phyloP scores from a whole-genome alignment of 768 basidiomycete species.

The Postia placenta region DNA sequence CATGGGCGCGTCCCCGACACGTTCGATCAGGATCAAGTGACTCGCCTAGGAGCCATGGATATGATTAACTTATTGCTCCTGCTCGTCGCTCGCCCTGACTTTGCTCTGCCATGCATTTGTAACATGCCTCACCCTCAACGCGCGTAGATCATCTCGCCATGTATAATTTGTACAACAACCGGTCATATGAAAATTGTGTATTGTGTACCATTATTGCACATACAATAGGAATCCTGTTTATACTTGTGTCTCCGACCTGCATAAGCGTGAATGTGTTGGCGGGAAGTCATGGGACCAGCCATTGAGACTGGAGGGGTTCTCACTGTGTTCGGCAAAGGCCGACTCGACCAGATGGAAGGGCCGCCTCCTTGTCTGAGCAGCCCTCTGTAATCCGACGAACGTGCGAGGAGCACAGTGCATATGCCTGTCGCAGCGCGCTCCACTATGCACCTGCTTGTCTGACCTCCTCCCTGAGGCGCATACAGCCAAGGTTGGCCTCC shows the following conservation, averaged over 20 bases:
- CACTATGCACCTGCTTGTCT: background rate
- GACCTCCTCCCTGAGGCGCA: conserved; percentile 3
- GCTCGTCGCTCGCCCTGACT: background rate
- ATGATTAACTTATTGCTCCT: background rate
- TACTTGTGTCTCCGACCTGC: too few relatives aligned
- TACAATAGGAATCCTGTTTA: too few relatives aligned
- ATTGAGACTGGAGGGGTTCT: too few relatives aligned
- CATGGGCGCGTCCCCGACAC: conserved; percentile 26
- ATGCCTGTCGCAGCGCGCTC: background rate
- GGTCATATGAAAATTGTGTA: background rate
- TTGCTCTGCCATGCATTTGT: conserved; percentile 14
- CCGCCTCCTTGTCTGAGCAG: background rate
- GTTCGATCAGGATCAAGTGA: conserved; percentile 41
- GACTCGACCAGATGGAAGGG: background rate
- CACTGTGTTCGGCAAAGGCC: background rate
- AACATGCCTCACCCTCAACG: conserved; percentile 9
- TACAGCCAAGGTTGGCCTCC: background rate
- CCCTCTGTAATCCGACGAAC: conserved; percentile 10
- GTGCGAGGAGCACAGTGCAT: conserved; percentile 9
- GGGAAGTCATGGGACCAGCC: too few relatives aligned
- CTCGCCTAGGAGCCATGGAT: background rate
- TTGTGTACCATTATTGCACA: background rate
- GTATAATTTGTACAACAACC: conserved; percentile 9
- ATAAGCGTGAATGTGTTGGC: too few relatives aligned
- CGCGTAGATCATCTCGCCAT: background rate